Evolutionary conservation across 768 basidiomycete genomes (phyloP).

Genomic region (Amanita rimosa): DNA sequence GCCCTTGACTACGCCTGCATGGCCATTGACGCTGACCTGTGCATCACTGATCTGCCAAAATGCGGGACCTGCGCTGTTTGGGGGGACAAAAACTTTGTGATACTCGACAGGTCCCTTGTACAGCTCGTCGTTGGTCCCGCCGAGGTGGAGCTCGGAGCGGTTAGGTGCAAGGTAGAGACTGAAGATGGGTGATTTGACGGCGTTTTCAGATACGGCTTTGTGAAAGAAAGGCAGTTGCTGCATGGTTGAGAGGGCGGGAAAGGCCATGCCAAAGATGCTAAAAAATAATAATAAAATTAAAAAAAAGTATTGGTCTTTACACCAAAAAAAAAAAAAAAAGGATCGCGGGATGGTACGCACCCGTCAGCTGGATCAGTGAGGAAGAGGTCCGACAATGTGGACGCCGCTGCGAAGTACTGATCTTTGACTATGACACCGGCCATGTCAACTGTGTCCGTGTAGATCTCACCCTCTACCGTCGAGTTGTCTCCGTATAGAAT

Average conservation of each 20-base stretch:
- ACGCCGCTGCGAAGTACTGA: neutral
- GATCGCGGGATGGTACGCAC: neutral
- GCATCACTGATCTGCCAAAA: constrained; percentile 3
- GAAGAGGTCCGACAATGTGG: neutral
- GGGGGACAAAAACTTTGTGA: neutral
- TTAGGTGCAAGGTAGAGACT: neutral
- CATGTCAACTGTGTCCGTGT: constrained; percentile 29
- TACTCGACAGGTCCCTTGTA: neutral
- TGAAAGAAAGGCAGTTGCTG: neutral
- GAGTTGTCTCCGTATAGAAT: constrained; percentile 34
- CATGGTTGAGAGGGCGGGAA: neutral
- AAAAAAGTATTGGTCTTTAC: too few species aligned
- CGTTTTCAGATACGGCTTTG: neutral
- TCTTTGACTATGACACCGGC: constrained; percentile 13
- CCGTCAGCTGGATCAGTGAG: neutral
- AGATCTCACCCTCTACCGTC: constrained; percentile 21
- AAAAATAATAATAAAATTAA: too few species aligned
- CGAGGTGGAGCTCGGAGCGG: neutral
- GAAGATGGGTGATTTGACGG: neutral
- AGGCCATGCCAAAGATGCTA: constrained; percentile 4
- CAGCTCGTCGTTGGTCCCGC: neutral
- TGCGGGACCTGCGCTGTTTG: neutral
- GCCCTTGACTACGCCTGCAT: neutral
- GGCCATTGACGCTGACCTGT: neutral
- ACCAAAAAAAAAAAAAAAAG: too few species aligned